Percentiles rank a stretch among this genome's conserved stretches.
These are phyloP conservation scores for Xylariomycetidae sp. DNA, from an alignment of 2,329 filamentous ascomycete species.

Conservation along the genomic window DNA sequence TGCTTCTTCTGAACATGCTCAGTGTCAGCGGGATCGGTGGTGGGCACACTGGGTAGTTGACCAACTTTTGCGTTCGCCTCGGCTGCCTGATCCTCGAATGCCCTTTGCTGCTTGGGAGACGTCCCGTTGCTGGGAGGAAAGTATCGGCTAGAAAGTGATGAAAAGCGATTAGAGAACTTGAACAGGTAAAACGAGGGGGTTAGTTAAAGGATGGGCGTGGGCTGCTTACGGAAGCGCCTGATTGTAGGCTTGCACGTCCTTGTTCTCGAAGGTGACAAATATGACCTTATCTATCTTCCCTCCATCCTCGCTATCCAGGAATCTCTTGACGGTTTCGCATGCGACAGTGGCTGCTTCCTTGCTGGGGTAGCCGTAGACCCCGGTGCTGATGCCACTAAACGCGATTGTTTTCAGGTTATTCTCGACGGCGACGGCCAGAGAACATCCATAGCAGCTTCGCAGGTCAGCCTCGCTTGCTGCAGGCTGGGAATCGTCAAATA, in stretches of 20 bases:
- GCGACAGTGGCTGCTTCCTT: slow-evolving; percentile 68
- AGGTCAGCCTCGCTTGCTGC: slow-evolving; percentile 45
- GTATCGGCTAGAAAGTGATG: slow-evolving; percentile 19
- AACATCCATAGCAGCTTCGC: slow-evolving; percentile 62
- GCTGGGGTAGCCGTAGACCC: slow-evolving; percentile 83
- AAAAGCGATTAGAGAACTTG: too few species aligned
- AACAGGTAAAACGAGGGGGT: too few species aligned
- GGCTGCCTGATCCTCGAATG: slow-evolving; percentile 14
- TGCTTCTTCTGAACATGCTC: slow-evolving; percentile 30
- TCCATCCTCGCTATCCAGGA: slow-evolving; percentile 43
- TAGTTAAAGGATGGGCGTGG: too few species aligned
- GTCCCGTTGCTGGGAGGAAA: slow-evolving; percentile 18
- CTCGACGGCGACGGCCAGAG: slow-evolving; percentile 66
- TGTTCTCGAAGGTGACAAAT: slow-evolving; percentile 78
- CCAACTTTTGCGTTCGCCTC: slow-evolving; percentile 22
- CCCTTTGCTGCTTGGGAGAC: slow-evolving; percentile 8
- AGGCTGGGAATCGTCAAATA: slow-evolving; percentile 51
- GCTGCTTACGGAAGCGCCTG: slow-evolving; percentile 69
- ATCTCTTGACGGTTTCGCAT: slow-evolving; percentile 51
- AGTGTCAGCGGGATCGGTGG: slow-evolving; percentile 25
- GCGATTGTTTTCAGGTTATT: slow-evolving; percentile 67
- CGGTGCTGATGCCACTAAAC: slow-evolving; percentile 82
- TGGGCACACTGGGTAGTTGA: slow-evolving; percentile 32
- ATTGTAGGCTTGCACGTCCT: slow-evolving; percentile 73
- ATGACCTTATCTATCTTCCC: slow-evolving; percentile 65